Base-by-base conservation (phyloP, 2,329 filamentous ascomycete species). In the Arthrobotrys musiformis region DNA sequence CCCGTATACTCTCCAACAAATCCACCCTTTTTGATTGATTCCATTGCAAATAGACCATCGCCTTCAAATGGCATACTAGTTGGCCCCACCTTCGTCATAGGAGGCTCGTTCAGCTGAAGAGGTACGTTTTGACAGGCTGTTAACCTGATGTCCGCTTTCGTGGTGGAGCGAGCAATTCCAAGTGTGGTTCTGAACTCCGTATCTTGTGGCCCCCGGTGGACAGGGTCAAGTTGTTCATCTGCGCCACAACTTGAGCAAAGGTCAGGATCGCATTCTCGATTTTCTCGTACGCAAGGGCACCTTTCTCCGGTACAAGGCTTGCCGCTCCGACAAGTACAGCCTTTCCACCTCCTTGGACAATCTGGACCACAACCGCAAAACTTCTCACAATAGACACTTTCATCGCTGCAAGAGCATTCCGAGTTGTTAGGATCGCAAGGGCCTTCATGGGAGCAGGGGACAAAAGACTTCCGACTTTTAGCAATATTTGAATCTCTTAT, bases 1-100 rank as follows among this genome's bases (percentile, higher is more conserved):
- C 93, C 93, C 1, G 89, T 89, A 82, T 95, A 95, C 82, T 95
- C 93, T 33, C 92, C 91, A 17, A 95, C 86, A 79, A 92, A 94
- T n/a, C 92, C 90, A 63, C 90, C 89, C 75, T 88, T 86, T 2
- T 85, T 85, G 76, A 93, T 89, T 67, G 89, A 85, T 81, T 93
- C 90, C 2, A 89, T 90, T 0, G 90, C 87, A 81, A 91, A 94
- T 0, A 95, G 85, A 0, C 92, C 93, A 79, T 93, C 93, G 0
- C 92, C 92, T 67, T 90, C 89, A 1, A 86, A 86, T 63, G 88
- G 86, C 11, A 94, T 87, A 77, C 89, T 88, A 54, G 91, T 93
- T 66, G 90, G 86, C 1, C 92, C 93, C 4, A 93, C 85, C 2
- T 92, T 83, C 0, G 93, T 88, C 2, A 87, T 86, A 81, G 91